These are phyloP conservation scores for Phaeosphaeria sp. DNA, from an alignment of 2,329 filamentous ascomycete species.

Conservation along the genomic window DNA sequence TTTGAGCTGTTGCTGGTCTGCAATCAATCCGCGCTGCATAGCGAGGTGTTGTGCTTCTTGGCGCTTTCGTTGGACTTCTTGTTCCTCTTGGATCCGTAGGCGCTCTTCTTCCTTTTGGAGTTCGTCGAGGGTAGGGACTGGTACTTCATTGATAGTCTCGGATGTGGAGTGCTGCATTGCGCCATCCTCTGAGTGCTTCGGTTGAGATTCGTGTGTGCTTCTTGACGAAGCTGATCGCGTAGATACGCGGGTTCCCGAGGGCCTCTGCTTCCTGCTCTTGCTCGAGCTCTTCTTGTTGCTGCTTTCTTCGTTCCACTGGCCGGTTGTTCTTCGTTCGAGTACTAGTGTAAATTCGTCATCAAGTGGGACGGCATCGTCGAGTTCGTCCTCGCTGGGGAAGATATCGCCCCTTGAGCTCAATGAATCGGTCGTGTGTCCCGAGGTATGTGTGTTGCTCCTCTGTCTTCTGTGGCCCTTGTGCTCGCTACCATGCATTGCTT, in stretches of 20 bases:
- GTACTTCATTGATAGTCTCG: constrained; percentile 32
- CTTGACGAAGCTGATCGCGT: constrained; percentile 55
- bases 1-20: constrained; percentile 30
- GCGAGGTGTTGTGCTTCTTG: constrained; percentile 63
- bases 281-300: constrained; percentile 66
- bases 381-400: constrained; percentile 87
- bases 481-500: constrained; percentile 25
- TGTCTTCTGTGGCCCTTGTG: constrained; percentile 57
- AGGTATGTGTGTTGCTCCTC: constrained; percentile 79
- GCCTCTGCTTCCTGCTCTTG: constrained; percentile 51
- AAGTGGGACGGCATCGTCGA: constrained; percentile 87
- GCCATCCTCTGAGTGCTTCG: constrained; percentile 21
- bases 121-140: constrained; percentile 58
- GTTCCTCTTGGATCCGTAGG: constrained; percentile 62
- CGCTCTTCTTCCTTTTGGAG: constrained; percentile 65
- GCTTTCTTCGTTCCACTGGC: constrained; percentile 67
- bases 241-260: constrained; percentile 56
- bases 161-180: constrained; percentile 31
- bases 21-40: constrained; percentile 58
- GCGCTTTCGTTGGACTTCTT: constrained; percentile 59
- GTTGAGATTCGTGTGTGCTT: constrained; percentile 45
- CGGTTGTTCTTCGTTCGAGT: constrained; percentile 72
- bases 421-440: constrained; percentile 83
- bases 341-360: constrained; percentile 91
- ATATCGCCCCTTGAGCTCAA: constrained; percentile 87